Base-by-base conservation (phyloP, 2,329 filamentous ascomycete genomes). In the Trichothecium sympodiale region DNA sequence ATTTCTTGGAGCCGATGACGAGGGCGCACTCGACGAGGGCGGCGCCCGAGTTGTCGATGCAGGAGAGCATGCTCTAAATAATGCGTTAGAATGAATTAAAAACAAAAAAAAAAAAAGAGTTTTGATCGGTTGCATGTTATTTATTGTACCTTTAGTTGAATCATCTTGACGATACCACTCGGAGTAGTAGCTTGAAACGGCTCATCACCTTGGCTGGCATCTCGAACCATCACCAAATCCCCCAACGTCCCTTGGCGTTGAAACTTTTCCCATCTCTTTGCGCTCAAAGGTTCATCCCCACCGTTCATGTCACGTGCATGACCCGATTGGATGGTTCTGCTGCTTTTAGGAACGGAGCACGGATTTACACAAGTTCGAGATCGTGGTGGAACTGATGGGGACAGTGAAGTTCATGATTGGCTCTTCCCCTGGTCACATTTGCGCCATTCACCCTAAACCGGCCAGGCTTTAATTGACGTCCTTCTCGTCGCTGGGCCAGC, bases 41-140 rank as follows among this genome's bases (percentile, higher is more conserved):
- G 49, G 91, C 91, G 57, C 91, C 91, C 46, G 91, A 96, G 71
- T 95, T 98, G 80, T 98, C 91, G 77, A 98, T 96, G 80, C 91
- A 96, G 66, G 91, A 95, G 52, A 98, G 76, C 77, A 98, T 86
- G 57, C 88, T 83, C 91, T 95, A 48, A 0, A 7, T 23, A 10
- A 8, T 1, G n/a, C n/a, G 35, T 53, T 12, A 52, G 44, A n/a
- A 30, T 15, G 32, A 5, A 26, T 10, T 10, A 17, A 17, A n/a
- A 26, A n/a, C n/a, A n/a, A n/a, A n/a, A n/a, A n/a, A n/a, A 9
- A 16, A 6, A 29, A 17, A 10, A 29, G n/a, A n/a, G n/a, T n/a
- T n/a, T n/a, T n/a, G n/a, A n/a, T n/a, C n/a, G n/a, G n/a, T n/a
- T n/a, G n/a, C n/a, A n/a, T n/a, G n/a, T n/a, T n/a, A n/a, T n/a